Evolutionary conservation across 306 rosid species (phyloP).

Genomic region (Lagenaria siceraria): DNA sequence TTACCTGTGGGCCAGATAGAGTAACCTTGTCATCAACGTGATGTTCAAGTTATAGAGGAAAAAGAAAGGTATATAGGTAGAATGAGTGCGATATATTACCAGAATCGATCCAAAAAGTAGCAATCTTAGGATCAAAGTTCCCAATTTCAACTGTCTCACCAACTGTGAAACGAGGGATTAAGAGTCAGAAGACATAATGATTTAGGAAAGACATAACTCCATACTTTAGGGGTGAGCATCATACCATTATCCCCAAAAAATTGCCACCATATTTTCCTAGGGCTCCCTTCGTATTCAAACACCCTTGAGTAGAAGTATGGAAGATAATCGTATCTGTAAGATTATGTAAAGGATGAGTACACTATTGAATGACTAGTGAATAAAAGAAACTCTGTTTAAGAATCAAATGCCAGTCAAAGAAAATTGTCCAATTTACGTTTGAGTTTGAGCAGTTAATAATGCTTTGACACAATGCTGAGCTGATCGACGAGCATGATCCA

Average conservation of each 20-base stretch:
- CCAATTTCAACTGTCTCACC: slow-evolving; percentile 91
- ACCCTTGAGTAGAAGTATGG: slow-evolving; percentile 90
- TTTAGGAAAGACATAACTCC: neutral
- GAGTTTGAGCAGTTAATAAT: slow-evolving; percentile 64
- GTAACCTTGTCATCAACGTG: slow-evolving; percentile 11
- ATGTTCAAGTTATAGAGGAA: neutral
- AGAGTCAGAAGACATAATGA: neutral
- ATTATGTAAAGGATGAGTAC: neutral
- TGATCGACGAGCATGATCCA: slow-evolving; percentile 93
- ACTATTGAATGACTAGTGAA: neutral
- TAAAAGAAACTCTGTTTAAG: neutral
- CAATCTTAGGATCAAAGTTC: slow-evolving; percentile 85
- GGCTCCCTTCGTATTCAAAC: slow-evolving; percentile 85
- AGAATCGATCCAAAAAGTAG: slow-evolving; percentile 86
- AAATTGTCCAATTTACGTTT: slow-evolving; percentile 29
- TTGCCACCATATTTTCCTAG: slow-evolving; percentile 94
- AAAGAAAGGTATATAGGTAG: slow-evolving; percentile 2
- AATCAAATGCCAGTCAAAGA: slow-evolving; percentile 4
- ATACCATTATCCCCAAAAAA: slow-evolving; percentile 84
- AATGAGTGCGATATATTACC: slow-evolving; percentile 28
- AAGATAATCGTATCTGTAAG: slow-evolving; percentile 78
- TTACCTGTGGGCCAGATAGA: slow-evolving; percentile 36
- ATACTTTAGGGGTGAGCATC: neutral
- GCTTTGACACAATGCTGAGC: slow-evolving; percentile 76
- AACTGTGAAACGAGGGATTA: slow-evolving; percentile 35